phyloP scores from a whole-genome alignment of 768 basidiomycete genomes.

The Amanita fuliginea region DNA sequence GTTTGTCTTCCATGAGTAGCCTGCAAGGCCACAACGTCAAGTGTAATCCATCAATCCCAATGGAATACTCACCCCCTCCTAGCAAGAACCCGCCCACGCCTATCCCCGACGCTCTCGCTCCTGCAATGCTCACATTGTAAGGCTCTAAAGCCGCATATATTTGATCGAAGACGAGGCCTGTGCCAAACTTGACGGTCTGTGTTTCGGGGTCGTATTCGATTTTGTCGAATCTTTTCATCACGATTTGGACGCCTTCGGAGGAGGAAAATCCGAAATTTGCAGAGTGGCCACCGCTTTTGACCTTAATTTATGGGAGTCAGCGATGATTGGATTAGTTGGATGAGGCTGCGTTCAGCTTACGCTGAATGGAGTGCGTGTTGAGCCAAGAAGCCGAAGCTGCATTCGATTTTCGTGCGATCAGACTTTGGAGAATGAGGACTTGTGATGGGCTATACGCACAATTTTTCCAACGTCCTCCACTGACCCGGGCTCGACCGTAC shows the following conservation, averaged over 20 bases:
- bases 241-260: conserved; percentile 36
- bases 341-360: background rate
- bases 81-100: conserved; percentile 37
- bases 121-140: conserved; percentile 32
- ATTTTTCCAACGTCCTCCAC: background rate
- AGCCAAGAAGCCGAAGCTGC: background rate
- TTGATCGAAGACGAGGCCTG: conserved; percentile 38
- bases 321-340: too few relatives aligned
- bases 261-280: conserved; percentile 37
- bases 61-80: conserved; percentile 24
- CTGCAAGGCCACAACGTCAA: conserved; percentile 27
- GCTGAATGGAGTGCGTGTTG: background rate
- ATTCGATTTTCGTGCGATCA: too few relatives aligned
- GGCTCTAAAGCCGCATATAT: conserved; percentile 31
- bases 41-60: conserved; percentile 16
- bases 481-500: background rate
- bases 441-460: conserved; percentile 9
- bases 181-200: conserved; percentile 19
- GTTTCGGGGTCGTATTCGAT: conserved; percentile 20
- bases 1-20: conserved; percentile 41
- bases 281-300: conserved; percentile 40
- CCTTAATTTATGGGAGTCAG: conserved; percentile 14
- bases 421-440: too few relatives aligned
- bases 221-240: conserved; percentile 27
- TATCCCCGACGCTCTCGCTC: conserved; percentile 35